A percentile compares a stretch with the other conserved stretches of the same genome.
These are phyloP conservation scores for Iberis amara DNA, from an alignment of 441 rosid genomes.

Conservation along the genomic window DNA sequence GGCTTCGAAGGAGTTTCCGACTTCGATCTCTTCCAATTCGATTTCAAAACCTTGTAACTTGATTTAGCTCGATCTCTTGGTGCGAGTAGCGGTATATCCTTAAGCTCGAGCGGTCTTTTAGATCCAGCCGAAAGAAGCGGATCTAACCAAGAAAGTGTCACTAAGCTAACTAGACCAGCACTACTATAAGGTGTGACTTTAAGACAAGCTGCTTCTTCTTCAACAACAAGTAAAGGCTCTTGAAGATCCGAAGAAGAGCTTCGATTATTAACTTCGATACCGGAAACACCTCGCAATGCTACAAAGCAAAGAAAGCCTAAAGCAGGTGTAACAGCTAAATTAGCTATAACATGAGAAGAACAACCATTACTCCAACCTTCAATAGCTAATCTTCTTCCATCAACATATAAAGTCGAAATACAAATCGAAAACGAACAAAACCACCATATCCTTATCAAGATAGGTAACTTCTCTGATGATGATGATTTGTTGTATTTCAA, in stretches of 20 bases:
- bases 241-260: conserved; percentile 65
- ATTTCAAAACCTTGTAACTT: conserved; percentile 74
- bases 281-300: conserved; percentile 65
- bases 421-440: conserved; percentile 62
- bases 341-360: conserved; percentile 63
- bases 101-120: conserved; percentile 95
- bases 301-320: conserved; percentile 77
- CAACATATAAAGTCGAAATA: conserved; percentile 59
- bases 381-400: conserved; percentile 50
- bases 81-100: conserved; percentile 95
- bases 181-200: conserved; percentile 69
- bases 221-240: conserved; percentile 45
- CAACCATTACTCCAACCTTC: conserved; percentile 45
- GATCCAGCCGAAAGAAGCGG: conserved; percentile 91
- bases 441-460: conserved; percentile 90
- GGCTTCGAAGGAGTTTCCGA: conserved; percentile 59
- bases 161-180: conserved; percentile 75
- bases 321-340: conserved; percentile 78
- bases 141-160: conserved; percentile 91
- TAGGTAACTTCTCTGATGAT: conserved; percentile 67
- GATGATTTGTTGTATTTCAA: conserved; percentile 86
- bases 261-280: conserved; percentile 54
- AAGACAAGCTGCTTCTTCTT: conserved; percentile 67
- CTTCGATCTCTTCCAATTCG: conserved; percentile 84
- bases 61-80: conserved; percentile 80